phyloP scores from a whole-genome alignment of 2,329 filamentous ascomycete genomes.

The Sclerotinia glacialis region DNA sequence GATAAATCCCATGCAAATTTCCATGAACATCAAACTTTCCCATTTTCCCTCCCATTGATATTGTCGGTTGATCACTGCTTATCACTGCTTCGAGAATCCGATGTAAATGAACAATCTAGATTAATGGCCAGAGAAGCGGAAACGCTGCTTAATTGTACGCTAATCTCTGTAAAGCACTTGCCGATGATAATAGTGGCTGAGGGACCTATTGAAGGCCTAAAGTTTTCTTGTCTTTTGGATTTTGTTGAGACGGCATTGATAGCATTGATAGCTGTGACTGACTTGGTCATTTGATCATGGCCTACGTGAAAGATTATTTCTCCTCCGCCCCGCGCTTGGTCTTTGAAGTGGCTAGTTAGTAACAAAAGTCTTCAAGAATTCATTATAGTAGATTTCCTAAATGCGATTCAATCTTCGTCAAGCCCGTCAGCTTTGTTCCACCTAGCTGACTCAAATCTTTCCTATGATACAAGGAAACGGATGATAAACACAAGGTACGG shows the following conservation, averaged over 20 bases:
- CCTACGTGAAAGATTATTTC: not conserved
- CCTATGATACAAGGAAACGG: not conserved
- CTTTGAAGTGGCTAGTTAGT: not conserved
- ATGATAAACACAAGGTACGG: not conserved
- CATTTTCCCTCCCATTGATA: not conserved
- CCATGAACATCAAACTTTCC: not conserved
- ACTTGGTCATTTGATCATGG: not conserved
- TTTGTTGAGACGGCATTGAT: not conserved
- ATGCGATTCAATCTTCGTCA: too few relatives aligned
- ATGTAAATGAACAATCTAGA: not conserved
- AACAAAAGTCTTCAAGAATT: not conserved
- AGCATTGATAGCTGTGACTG: too few relatives aligned
- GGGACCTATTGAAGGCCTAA: not conserved
- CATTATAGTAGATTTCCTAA: not conserved
- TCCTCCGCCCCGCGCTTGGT: not conserved
- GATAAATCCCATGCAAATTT: not conserved
- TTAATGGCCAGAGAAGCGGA: not conserved
- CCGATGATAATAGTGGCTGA: not conserved
- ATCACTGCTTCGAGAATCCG: not conserved
- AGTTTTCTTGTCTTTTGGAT: not conserved
- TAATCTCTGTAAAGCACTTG: not conserved
- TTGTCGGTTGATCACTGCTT: not conserved
- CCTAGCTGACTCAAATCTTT: constrained; percentile 13
- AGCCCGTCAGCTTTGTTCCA: constrained; percentile 9
- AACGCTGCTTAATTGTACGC: not conserved